Evolutionary conservation across 2,329 filamentous ascomycete genomes (phyloP).

Genomic region (Diaporthe destruens): DNA sequence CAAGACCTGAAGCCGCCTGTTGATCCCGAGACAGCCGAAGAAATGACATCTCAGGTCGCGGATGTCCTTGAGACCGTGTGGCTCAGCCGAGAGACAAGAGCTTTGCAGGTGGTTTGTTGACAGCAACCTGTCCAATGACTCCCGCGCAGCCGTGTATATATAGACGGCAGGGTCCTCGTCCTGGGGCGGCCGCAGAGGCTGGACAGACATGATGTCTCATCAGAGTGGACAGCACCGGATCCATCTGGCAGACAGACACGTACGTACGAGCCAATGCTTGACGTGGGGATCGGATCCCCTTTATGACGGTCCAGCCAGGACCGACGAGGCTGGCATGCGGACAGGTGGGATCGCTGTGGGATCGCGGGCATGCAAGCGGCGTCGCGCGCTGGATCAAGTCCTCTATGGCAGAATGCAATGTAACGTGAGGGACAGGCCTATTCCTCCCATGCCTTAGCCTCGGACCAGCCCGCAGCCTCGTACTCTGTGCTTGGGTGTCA

Average conservation of each 20-base stretch:
- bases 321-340: slow-evolving; percentile 16
- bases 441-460: slow-evolving; percentile 6
- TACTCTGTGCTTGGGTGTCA: not conserved
- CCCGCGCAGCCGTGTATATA: slow-evolving; percentile 14
- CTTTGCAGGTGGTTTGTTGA: not conserved
- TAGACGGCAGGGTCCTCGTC: slow-evolving; percentile 3
- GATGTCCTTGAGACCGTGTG: slow-evolving; percentile 20
- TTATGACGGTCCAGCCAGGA: slow-evolving; percentile 5
- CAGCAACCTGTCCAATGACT: not conserved
- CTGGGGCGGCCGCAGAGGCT: not conserved
- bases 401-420: not conserved
- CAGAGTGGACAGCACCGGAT: not conserved
- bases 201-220: slow-evolving; percentile 13
- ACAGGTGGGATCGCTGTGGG: slow-evolving; percentile 14
- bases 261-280: not conserved
- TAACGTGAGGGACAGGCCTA: not conserved
- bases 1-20: slow-evolving; percentile 24
- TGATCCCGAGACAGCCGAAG: slow-evolving; percentile 35
- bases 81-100: slow-evolving; percentile 23
- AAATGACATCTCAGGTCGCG: slow-evolving; percentile 32
- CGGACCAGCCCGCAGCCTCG: slow-evolving; percentile 24
- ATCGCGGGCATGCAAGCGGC: slow-evolving; percentile 12
- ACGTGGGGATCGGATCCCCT: not conserved
- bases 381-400: not conserved
- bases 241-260: not conserved